Conservation (phyloP, 2,329 filamentous ascomycete species). For the Penicillium griseofulvum region DNA sequence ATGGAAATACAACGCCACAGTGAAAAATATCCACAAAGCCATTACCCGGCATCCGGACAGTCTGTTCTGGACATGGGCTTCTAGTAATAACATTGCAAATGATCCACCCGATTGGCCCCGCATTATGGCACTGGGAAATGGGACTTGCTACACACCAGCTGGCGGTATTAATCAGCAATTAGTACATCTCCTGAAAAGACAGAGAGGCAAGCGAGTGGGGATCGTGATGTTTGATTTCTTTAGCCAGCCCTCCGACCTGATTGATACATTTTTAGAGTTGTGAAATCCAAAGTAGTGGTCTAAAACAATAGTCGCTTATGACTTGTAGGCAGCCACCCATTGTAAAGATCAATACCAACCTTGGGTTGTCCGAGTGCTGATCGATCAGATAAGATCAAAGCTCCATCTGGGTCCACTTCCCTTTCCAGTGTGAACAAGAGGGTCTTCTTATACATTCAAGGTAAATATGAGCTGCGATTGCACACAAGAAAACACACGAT, state of each 20-base stretch:
- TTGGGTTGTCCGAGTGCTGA: not conserved
- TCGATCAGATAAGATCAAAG: not conserved
- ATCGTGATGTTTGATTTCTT: slow-evolving; percentile 56
- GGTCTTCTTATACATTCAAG: too few species aligned
- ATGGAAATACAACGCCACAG: slow-evolving; percentile 47
- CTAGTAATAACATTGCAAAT: slow-evolving; percentile 43
- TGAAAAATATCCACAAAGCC: slow-evolving; percentile 41
- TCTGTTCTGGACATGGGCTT: slow-evolving; percentile 52
- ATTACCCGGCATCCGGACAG: slow-evolving; percentile 33
- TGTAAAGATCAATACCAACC: too few species aligned
- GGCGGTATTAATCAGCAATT: slow-evolving; percentile 50
- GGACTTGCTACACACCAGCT: slow-evolving; percentile 34
- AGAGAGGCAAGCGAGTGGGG: slow-evolving; percentile 48
- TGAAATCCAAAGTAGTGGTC: not conserved
- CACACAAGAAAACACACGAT: not conserved
- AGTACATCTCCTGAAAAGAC: slow-evolving; percentile 33
- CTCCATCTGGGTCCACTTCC: not conserved
- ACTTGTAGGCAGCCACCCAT: too few species aligned
- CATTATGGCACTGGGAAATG: slow-evolving; percentile 49
- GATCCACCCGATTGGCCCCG: slow-evolving; percentile 43
- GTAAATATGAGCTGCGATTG: not conserved
- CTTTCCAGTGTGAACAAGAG: too few species aligned
- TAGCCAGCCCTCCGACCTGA: slow-evolving; percentile 43
- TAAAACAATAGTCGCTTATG: too few species aligned
- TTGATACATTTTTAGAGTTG: slow-evolving; percentile 40